phyloP scores from a whole-genome alignment of 2,329 filamentous ascomycete species.

The Ceratocystis destructans region DNA sequence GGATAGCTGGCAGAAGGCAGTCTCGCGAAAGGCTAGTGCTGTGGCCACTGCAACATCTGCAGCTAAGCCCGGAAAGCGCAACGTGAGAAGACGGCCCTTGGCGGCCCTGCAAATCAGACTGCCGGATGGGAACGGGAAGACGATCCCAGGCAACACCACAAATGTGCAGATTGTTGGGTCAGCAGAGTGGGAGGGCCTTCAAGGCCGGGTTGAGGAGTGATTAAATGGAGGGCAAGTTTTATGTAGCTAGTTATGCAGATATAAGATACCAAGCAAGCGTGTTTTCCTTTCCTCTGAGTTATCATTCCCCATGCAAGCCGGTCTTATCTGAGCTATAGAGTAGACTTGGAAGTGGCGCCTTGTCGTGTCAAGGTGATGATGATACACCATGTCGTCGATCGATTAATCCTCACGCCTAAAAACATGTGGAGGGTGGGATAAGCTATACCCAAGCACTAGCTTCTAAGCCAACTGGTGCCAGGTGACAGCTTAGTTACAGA shows the following conservation, averaged over 20 bases:
- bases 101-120: conserved; percentile 40
- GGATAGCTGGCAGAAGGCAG: conserved; percentile 43
- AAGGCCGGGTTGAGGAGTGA: conserved; percentile 29
- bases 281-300: background rate
- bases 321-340: too few relatives aligned
- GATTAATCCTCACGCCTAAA: too few relatives aligned
- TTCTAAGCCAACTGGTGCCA: too few relatives aligned
- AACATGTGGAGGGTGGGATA: too few relatives aligned
- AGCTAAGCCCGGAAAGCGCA: conserved; percentile 17
- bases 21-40: conserved; percentile 39
- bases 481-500: too few relatives aligned
- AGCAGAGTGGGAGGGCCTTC: conserved; percentile 42
- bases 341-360: background rate
- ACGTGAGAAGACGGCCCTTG: conserved; percentile 25
- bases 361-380: background rate
- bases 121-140: conserved; percentile 34
- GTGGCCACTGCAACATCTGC: conserved; percentile 23
- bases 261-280: conserved; percentile 13
- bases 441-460: too few relatives aligned
- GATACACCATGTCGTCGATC: background rate
- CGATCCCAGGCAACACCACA: conserved; percentile 27
- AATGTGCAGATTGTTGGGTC: conserved; percentile 41
- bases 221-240: background rate
- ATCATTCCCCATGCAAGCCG: too few relatives aligned
- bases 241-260: conserved; percentile 16